phyloP scores from a whole-genome alignment of 2,329 filamentous ascomycete species.

The Neofusicoccum parvum region DNA sequence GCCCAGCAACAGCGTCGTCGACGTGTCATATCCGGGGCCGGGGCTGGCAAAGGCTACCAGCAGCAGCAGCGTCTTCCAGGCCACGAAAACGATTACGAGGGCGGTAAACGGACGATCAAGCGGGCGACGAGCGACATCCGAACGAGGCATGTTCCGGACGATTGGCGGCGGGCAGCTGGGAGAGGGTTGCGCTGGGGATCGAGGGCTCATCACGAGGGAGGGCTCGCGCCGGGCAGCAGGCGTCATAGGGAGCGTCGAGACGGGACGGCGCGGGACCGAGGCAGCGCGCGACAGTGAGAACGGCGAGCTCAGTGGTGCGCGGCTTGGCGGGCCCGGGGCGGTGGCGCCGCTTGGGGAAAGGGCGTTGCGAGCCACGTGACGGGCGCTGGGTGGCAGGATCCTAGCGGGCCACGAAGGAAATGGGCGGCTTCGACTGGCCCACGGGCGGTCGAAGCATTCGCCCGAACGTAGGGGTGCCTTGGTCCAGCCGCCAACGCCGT shows the following conservation, averaged over 20 bases:
- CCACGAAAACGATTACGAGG: conserved; percentile 50
- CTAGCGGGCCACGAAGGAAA: no score
- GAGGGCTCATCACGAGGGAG: background rate
- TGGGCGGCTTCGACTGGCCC: no score
- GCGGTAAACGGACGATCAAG: background rate
- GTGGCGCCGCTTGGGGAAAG: background rate
- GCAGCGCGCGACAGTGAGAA: background rate
- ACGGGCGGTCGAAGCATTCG: no score
- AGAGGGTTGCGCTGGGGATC: background rate
- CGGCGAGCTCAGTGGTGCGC: no score
- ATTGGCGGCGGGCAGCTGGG: background rate
- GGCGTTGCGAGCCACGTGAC: background rate
- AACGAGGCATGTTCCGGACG: conserved; percentile 7
- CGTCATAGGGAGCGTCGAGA: conserved; percentile 9
- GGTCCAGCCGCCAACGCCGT: no score
- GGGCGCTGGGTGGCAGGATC: background rate
- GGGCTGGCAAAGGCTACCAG: conserved; percentile 60
- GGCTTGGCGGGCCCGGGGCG: conserved; percentile 3
- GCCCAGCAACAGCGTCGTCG: conserved; percentile 57
- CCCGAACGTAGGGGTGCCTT: no score
- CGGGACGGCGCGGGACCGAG: conserved; percentile 6
- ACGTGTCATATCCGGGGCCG: conserved; percentile 76
- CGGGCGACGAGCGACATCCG: background rate
- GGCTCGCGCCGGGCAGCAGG: background rate
- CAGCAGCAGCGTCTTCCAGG: conserved; percentile 71